Evolutionary conservation across 2,329 filamentous ascomycete species (phyloP), one percentile per base, ranked within the genome.

Genomic region (Paecilomyces sp.): DNA sequence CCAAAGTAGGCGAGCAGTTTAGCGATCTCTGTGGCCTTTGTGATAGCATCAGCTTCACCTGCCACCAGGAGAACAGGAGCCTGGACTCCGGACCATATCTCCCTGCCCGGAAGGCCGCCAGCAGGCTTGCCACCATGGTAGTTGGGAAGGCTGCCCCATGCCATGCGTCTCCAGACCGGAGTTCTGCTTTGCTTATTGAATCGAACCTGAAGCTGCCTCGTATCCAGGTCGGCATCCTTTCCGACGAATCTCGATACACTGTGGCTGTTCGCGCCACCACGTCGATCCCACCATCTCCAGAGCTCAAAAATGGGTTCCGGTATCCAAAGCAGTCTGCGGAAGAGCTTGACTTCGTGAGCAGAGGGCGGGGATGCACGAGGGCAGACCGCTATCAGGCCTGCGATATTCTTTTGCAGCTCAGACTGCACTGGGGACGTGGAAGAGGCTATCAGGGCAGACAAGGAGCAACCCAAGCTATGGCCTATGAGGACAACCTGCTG

Each of bases 391-490:
- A 97, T 79, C 6, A 97, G 71, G 0, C 90, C 92, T 54, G 87
- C 76, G n/a, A 95, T 82, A 68, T 90, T 80, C 9, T 86, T 74
- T 33, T 83, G 79, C n/a, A 91, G 67, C 1, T 77, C 71, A 28
- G 79, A 78, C 24, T 74, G 77, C 60, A 86, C 77, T 1, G 81
- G 74, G 1, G 82, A 85, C 63, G 81, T 75, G 1, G 80, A 77
- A 0, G 85, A 87, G 9, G 91, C 88, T 57, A 97, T 78, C 15
- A 88, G 78, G 28, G 90, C 87, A 5, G 88, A 85, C 22, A 97
- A 78, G 2, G 89, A 89, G 60, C 89, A 92, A 6, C 94, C 94
- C 85, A 97, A 89, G 71, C 91, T 96, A 70, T 99, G 94, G 1
- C 88, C 91, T 61, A 97, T 85, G 31, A 97, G 74, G 22, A 97